phyloP scores from a whole-genome alignment of 2,329 filamentous ascomycete genomes.

The Ophiostoma pallidulum region DNA sequence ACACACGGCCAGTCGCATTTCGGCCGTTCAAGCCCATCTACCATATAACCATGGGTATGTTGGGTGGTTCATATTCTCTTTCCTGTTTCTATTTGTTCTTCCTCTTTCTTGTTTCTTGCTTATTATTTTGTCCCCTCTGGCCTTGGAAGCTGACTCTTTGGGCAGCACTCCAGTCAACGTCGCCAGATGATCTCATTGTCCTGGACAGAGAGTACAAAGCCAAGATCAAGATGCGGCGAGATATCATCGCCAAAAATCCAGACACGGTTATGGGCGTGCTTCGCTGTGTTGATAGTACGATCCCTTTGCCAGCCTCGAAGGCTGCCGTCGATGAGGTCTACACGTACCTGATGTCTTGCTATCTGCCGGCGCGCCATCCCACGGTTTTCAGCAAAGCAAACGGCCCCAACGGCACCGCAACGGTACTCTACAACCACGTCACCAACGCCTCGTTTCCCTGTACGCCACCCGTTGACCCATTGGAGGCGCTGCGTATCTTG shows the following conservation, averaged over 20 bases:
- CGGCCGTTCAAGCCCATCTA: slow-evolving; percentile 44
- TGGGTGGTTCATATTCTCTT: neutral
- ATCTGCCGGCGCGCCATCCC: slow-evolving; percentile 10
- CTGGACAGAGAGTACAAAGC: slow-evolving; percentile 42
- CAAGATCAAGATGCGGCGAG: slow-evolving; percentile 31
- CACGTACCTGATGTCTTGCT: slow-evolving; percentile 3
- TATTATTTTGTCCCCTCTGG: neutral
- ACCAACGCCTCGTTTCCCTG: slow-evolving; percentile 26
- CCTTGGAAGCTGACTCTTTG: neutral
- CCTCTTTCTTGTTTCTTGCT: no score
- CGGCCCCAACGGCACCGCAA: slow-evolving; percentile 19
- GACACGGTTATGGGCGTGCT: slow-evolving; percentile 33
- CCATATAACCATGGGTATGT: slow-evolving; percentile 44
- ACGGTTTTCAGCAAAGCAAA: slow-evolving; percentile 34
- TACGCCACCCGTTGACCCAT: slow-evolving; percentile 21
- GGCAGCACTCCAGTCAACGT: slow-evolving; percentile 33
- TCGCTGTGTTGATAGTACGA: slow-evolving; percentile 18
- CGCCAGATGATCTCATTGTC: slow-evolving; percentile 41
- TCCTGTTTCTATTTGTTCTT: no score
- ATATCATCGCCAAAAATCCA: slow-evolving; percentile 30
- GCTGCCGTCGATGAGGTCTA: slow-evolving; percentile 27
- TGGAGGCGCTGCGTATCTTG: slow-evolving; percentile 18
- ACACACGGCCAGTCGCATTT: slow-evolving; percentile 28
- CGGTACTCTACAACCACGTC: slow-evolving; percentile 30
- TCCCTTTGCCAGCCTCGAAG: slow-evolving; percentile 22